Conservation (phyloP, 192 early-diverging fungal species). For the Linnemannia schmuckeri region DNA sequence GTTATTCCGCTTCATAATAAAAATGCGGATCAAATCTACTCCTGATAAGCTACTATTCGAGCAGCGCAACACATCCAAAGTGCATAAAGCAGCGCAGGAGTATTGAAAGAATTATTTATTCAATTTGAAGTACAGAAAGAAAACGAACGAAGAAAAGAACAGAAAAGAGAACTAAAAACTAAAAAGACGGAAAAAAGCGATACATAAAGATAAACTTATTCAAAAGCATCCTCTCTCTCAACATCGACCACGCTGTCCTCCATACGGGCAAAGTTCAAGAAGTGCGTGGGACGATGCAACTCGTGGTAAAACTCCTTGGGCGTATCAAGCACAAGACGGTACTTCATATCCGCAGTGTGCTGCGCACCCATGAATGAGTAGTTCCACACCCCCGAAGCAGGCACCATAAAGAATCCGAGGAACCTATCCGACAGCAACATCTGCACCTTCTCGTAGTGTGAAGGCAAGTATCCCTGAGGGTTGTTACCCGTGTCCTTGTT, state of each 20-base stretch:
- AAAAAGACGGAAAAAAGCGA: constrained; percentile 7
- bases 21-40: neutral
- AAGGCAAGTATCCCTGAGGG: constrained; percentile 88
- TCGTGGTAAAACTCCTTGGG: constrained; percentile 99
- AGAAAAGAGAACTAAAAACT: neutral
- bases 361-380: constrained; percentile 99
- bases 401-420: constrained; percentile 99
- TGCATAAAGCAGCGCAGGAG: neutral
- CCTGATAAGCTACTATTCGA: neutral
- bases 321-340: constrained; percentile 87
- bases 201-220: constrained; percentile 45
- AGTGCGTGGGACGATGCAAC: constrained; percentile 94
- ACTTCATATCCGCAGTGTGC: constrained; percentile 94
- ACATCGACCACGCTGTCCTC: constrained; percentile 69
- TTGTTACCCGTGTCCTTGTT: constrained; percentile 91
- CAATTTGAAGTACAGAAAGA: neutral
- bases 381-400: constrained; percentile 96
- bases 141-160: neutral
- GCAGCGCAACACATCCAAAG: neutral
- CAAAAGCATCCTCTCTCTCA: constrained; percentile 72
- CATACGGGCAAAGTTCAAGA: constrained; percentile 89
- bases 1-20: neutral
- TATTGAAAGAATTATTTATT: neutral
- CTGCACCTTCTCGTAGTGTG: constrained; percentile 96
- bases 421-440: constrained; percentile 96